phyloP scores from a whole-genome alignment of 2,329 filamentous ascomycete genomes.

The Rhynchosporium agropyri region DNA sequence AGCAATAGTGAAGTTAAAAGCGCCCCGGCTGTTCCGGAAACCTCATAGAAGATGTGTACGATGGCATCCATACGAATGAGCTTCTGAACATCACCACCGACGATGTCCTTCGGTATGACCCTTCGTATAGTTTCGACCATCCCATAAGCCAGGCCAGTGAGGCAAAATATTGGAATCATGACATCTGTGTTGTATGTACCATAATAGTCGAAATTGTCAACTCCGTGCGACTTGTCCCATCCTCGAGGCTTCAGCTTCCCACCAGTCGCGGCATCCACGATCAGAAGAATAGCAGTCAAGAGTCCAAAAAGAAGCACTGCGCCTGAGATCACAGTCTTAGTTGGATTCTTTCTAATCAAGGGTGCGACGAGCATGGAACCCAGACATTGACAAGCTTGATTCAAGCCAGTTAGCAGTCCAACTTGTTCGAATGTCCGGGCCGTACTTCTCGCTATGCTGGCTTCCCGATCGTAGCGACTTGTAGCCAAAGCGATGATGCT shows the following conservation, averaged over 20 bases:
- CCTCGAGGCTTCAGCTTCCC: conserved; percentile 9
- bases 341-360: conserved; percentile 2
- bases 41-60: conserved; percentile 14
- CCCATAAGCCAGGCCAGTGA: conserved; percentile 10
- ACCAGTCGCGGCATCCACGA: conserved; percentile 11
- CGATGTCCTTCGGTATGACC: conserved; percentile 13
- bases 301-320: conserved; percentile 9
- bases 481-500: conserved; percentile 15
- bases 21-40: conserved; percentile 7
- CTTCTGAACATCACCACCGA: conserved; percentile 10
- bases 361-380: conserved; percentile 12
- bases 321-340: conserved; percentile 11
- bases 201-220: conserved; percentile 1
- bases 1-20: background rate
- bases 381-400: conserved; percentile 7
- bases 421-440: conserved; percentile 5
- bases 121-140: conserved; percentile 16
- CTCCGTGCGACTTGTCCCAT: conserved; percentile 2
- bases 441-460: background rate
- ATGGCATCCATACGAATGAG: conserved; percentile 14
- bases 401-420: conserved; percentile 9
- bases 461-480: conserved; percentile 14
- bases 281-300: conserved; percentile 11
- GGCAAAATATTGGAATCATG: conserved; percentile 11
- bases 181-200: conserved; percentile 8